Base-by-base conservation (phyloP, 768 basidiomycete genomes). In the Strobilomyces confusus region DNA sequence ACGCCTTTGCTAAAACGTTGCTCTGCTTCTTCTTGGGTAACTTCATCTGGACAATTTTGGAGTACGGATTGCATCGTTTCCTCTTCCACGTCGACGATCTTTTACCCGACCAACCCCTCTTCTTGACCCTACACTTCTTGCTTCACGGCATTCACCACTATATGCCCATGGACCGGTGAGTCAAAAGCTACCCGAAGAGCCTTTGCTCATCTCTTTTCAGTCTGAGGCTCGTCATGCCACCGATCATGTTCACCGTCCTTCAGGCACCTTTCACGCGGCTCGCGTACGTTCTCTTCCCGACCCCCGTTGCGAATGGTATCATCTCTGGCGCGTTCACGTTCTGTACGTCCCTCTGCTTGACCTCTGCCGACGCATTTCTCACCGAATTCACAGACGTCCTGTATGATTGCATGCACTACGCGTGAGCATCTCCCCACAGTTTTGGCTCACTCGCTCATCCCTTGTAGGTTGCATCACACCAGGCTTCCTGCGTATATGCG, bases 131-230 rank as follows among this genome's bases (percentile, higher is more conserved):
- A 23, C 97, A 99, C 67, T 99, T 99, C 73, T 67, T 91, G 63
- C 76, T 92, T 67, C 97, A 98, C 64, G 97, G 97, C 14, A 84
- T 99, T 33, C 97, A 99, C 67, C 97, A 99, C 70, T 99, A 95
- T 65, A 76, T 99, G 58, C 97, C 94, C 15, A 98, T 98, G 94
- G 94, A 97, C 66, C 77, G 84, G 88, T 91, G 64, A 57, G 81
- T 6, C 15, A 47, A 23, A 3, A 51, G 12, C n/a, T n/a, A n/a
- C n/a, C n/a, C n/a, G n/a, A n/a, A n/a, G n/a, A n/a, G n/a, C n/a
- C 45, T 17, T 37, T 44, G 8, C 43, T 67, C 42, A 57, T 44
- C 1, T 23, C 43, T 36, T 30, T 55, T 33, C 37, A 89, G 92
- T 52, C 73, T 98, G 63, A 83, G 97, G 58, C 84, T 99, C 32